Conservation (phyloP, 179 eudicot genomes). For the Carnegiea gigantea region DNA sequence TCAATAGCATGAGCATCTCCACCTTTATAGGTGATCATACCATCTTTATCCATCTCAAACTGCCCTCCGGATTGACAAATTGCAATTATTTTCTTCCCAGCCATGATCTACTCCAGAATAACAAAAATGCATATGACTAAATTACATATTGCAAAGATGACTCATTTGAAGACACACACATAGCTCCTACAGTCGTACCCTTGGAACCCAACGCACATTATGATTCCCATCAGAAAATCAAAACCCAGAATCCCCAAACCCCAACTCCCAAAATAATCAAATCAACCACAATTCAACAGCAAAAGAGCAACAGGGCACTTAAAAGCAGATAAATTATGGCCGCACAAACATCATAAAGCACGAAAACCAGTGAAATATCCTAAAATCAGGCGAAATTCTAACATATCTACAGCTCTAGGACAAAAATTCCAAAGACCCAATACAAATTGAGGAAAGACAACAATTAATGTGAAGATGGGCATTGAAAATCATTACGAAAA, state of each 20-base stretch:
- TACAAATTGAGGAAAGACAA: neutral
- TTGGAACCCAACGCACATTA: slow-evolving; percentile 13
- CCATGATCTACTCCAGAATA: slow-evolving; percentile 43
- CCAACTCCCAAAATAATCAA: neutral
- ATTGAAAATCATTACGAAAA: neutral
- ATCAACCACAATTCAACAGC: slow-evolving; percentile 7
- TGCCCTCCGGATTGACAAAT: slow-evolving; percentile 86
- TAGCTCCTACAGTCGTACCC: neutral
- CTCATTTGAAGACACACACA: neutral
- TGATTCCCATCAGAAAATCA: slow-evolving; percentile 1
- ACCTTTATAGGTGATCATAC: slow-evolving; percentile 60
- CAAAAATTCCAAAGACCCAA: slow-evolving; percentile 12
- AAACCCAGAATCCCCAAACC: slow-evolving; percentile 12
- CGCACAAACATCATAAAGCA: slow-evolving; percentile 1
- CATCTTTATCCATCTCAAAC: slow-evolving; percentile 59
- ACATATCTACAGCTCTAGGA: neutral
- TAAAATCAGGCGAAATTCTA: neutral
- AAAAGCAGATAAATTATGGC: slow-evolving; percentile 10
- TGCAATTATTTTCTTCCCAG: slow-evolving; percentile 71
- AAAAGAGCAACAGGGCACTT: slow-evolving; percentile 18
- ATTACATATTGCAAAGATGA: slow-evolving; percentile 1
- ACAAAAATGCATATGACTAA: slow-evolving; percentile 2
- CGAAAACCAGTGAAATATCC: slow-evolving; percentile 5
- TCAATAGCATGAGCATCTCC: slow-evolving; percentile 98
- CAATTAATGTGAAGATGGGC: neutral